phyloP scores from a whole-genome alignment of 257 asterid species.

The Solanum okadae region DNA sequence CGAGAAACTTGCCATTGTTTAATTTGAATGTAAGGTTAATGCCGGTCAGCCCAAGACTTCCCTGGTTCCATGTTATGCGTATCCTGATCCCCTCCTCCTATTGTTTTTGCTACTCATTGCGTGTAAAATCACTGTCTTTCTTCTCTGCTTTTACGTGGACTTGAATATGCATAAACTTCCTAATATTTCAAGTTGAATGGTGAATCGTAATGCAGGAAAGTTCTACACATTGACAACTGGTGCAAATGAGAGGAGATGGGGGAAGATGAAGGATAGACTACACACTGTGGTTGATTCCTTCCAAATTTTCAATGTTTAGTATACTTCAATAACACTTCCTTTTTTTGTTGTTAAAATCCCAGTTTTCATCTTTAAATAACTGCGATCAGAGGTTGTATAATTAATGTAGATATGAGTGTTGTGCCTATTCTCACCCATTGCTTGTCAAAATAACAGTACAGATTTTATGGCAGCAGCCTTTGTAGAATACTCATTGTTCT shows the following conservation, averaged over 20 bases:
- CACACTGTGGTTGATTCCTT: constrained; percentile 75
- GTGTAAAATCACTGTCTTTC: not conserved
- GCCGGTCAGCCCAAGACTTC: not conserved
- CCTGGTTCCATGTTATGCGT: not conserved
- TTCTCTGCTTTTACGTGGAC: not conserved
- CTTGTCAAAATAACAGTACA: not conserved
- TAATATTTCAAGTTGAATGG: not conserved
- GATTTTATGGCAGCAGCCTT: not conserved
- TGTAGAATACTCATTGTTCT: not conserved
- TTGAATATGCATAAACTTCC: not conserved
- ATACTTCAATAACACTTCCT: not conserved
- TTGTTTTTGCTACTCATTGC: not conserved
- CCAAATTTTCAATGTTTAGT: constrained; percentile 52
- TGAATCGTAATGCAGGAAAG: constrained; percentile 48
- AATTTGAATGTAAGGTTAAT: not conserved
- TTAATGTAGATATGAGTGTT: constrained; percentile 32
- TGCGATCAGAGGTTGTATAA: constrained; percentile 25
- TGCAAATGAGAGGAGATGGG: constrained; percentile 93
- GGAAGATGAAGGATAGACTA: constrained; percentile 78
- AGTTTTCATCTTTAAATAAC: constrained; percentile 7
- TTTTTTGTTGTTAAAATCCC: not conserved
- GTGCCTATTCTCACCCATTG: not conserved
- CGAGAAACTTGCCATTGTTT: not conserved
- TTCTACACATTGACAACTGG: constrained; percentile 87
- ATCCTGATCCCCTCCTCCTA: not conserved